Evolutionary conservation across 2,329 filamentous ascomycete genomes (phyloP).

Genomic region (Talaromyces sp.): DNA sequence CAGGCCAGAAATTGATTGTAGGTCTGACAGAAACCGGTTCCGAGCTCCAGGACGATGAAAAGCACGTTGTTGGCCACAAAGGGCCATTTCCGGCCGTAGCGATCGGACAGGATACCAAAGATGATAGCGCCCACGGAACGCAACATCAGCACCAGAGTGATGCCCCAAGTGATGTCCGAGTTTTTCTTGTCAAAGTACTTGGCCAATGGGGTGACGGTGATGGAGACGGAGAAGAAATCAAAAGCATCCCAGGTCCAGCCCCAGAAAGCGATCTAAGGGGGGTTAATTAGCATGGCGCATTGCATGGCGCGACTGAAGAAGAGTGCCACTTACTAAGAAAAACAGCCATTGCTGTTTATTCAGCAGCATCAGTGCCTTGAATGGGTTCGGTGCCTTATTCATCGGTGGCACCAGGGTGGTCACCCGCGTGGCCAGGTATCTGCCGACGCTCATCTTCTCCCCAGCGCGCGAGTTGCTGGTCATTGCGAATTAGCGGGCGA

Average conservation of each 20-base stretch:
- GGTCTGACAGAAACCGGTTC: conserved; percentile 55
- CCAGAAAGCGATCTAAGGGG: conserved; percentile 32
- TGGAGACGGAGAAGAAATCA: conserved; percentile 60
- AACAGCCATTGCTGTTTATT: conserved; percentile 57
- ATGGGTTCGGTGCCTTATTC: conserved; percentile 51
- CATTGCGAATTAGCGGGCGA: neutral
- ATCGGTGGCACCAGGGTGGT: conserved; percentile 54
- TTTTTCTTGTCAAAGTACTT: conserved; percentile 51
- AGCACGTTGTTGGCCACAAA: conserved; percentile 59
- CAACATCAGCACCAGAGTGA: conserved; percentile 51
- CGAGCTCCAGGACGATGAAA: conserved; percentile 59
- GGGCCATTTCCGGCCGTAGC: conserved; percentile 55
- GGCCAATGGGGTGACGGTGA: conserved; percentile 52
- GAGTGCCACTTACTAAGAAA: conserved; percentile 37
- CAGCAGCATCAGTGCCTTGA: conserved; percentile 47
- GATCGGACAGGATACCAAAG: conserved; percentile 39
- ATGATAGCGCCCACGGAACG: conserved; percentile 48
- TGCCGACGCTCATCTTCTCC: conserved; percentile 23
- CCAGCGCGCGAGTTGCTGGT: neutral
- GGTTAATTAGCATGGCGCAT: neutral
- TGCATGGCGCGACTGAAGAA: neutral
- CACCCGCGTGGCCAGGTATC: conserved; percentile 52
- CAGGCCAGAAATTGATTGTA: conserved; percentile 57
- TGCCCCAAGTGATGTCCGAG: conserved; percentile 58
- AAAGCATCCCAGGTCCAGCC: conserved; percentile 56